phyloP scores from a whole-genome alignment of 176 grass and related monocot species.

The Typha latifolia region DNA sequence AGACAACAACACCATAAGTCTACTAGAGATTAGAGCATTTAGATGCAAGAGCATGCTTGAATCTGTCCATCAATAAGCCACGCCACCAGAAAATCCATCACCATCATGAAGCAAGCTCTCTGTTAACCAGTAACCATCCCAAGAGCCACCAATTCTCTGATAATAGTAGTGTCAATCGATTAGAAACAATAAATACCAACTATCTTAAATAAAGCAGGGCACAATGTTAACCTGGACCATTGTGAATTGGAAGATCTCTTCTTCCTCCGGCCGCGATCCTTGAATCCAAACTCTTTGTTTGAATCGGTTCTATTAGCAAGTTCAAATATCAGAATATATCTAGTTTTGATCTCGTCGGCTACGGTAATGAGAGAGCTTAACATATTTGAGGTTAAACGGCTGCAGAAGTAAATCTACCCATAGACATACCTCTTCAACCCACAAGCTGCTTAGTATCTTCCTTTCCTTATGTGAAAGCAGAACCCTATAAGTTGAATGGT shows the following conservation, averaged over 20 bases:
- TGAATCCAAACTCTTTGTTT: slow-evolving; percentile 70
- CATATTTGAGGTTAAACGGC: not conserved
- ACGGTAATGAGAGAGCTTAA: no score
- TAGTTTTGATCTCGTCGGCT: no score
- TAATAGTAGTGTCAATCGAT: not conserved
- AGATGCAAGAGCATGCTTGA: not conserved
- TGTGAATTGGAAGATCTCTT: slow-evolving; percentile 77
- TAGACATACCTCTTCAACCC: slow-evolving; percentile 67
- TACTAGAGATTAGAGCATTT: no score
- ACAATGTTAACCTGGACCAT: slow-evolving; percentile 67
- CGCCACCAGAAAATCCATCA: slow-evolving; percentile 48
- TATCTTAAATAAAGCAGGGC: not conserved
- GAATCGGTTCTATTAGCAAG: slow-evolving; percentile 45
- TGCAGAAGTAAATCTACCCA: slow-evolving; percentile 4
- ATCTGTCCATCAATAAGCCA: slow-evolving; percentile 57
- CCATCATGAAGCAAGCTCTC: slow-evolving; percentile 74
- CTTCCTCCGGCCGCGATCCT: slow-evolving; percentile 81
- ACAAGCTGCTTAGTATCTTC: slow-evolving; percentile 68
- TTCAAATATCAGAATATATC: no score
- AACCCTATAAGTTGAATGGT: slow-evolving; percentile 70
- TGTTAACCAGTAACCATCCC: slow-evolving; percentile 94
- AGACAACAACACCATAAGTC: no score
- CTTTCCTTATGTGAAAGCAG: slow-evolving; percentile 79
- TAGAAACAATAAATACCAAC: slow-evolving; percentile 1
- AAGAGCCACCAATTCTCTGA: slow-evolving; percentile 70